phyloP scores from a whole-genome alignment of 495 filamentous ascomycete genomes.

The Neurospora tetrasperma region DNA sequence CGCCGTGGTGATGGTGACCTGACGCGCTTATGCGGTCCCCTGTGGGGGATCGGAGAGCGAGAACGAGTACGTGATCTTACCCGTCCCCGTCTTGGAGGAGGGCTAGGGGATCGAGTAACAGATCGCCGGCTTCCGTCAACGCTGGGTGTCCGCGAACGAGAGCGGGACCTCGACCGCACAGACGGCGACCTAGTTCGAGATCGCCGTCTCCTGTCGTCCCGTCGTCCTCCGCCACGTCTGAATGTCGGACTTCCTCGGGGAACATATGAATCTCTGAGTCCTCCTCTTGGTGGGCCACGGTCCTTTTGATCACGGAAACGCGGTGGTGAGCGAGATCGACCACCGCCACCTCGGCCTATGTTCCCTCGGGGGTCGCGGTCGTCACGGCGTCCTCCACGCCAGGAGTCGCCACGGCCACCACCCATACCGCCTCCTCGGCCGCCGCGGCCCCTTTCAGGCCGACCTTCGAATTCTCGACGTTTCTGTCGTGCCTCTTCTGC shows the following conservation, averaged over 20 bases:
- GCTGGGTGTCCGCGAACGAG: conserved; percentile 24
- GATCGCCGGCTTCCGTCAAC: conserved; percentile 23
- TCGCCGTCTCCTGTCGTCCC: conserved; percentile 22
- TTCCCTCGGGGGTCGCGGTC: conserved; percentile 30
- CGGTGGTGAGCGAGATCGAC: conserved; percentile 55
- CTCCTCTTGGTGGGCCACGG: conserved; percentile 12
- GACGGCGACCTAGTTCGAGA: conserved; percentile 25
- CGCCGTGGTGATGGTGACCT: conserved; percentile 32
- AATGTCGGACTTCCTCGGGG: conserved; percentile 16
- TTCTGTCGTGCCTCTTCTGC: conserved; percentile 58
- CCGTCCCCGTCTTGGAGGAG: conserved; percentile 22
- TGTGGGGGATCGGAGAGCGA: conserved; percentile 32
- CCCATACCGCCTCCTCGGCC: conserved; percentile 39
- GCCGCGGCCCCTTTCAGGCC: conserved; percentile 49
- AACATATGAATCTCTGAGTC: conserved; percentile 22
- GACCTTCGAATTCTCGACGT: conserved; percentile 49
- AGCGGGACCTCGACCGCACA: conserved; percentile 13
- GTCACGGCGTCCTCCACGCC: conserved; percentile 34
- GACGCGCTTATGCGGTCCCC: conserved; percentile 29
- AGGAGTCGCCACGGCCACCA: conserved; percentile 31
- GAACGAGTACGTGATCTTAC: conserved; percentile 23
- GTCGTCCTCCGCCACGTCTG: conserved; percentile 17
- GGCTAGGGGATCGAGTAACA: conserved; percentile 26
- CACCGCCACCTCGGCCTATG: conserved; percentile 21
- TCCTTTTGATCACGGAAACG: conserved; percentile 27